Evolutionary conservation across 441 rosid species (phyloP), one percentile per base, ranked within the genome.

Genomic region (Pelargonium myrrhifolium): DNA sequence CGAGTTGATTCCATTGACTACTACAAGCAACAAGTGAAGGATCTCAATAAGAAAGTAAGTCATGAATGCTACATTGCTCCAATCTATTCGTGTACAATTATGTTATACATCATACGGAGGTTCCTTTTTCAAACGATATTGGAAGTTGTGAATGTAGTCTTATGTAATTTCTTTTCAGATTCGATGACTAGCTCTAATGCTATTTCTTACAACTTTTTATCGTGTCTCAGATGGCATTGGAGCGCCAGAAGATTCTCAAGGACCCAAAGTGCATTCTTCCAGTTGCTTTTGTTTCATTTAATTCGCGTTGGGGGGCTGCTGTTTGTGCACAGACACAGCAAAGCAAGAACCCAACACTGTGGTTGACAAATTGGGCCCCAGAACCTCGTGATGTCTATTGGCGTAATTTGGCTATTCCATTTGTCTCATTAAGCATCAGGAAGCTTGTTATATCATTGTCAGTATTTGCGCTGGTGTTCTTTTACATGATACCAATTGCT

Each of bases 291-390:
- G 99, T 92, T 72, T 95, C 98, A 3, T 95, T 95, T 72, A 90
- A 84, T 78, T 84, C 89, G 31, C 89, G 95, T 73, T 95, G 99
- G 99, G 95, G 84, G 75, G 95, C 99, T 10, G 99, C 98, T 68
- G 97, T 94, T 49, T 88, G 97, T 77, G 97, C 98, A 60, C 98
- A 90, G 81, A 94, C 99, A 28, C 92, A 88, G 77, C 99, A 94
- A 75, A 77, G 89, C 4, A 79, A 91, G 74, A 85, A 94, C 72
- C 99, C 99, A 6, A 92, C 98, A 49, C 66, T 77, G 62, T 94
- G 99, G 98, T 72, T 94, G 69, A 90, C 99, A 28, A 92, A 89
- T 39, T 94, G 99, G 99, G 98, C 99, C 14, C 79, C 97, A 0
- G 99, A 92, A 82, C 99, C 99, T 10, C 88, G 96, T 1, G 99